Base-by-base conservation (phyloP, 2,329 filamentous ascomycete genomes). In the Ophiocordyceps robertsii region DNA sequence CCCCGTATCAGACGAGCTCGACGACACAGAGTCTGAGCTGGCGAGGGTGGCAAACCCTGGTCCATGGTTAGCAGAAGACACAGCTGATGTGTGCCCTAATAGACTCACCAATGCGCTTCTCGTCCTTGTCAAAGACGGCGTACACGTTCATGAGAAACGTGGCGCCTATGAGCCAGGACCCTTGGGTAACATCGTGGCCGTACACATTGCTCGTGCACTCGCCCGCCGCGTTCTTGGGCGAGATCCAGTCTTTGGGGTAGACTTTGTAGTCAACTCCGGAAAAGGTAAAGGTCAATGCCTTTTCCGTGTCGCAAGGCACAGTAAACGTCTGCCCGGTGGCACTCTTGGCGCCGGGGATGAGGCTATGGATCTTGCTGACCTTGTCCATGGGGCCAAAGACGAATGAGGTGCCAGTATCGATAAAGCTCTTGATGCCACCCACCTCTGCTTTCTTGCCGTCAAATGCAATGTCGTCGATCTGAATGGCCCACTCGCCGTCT, bases 101-200 rank as follows among this genome's bases (percentile, higher is more conserved):
- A 27, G 12, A 57, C 68, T 56, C 57, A 74, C 81, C 83, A 49
- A 88, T 75, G 41, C 72, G 73, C 37, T 60, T 62, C 49, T 77
- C 56, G 47, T 90, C 86, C 42, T 75, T 76, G 58, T 95, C 88
- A 57, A 93, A 94, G 21, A 92, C 80, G 2, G 77, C 70, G 56
- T 94, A 94, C 14, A 94, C 87, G 51, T 93, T 94, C 66, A 93
- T 94, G 47, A 95, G 63, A 53, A 94, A 94, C 1, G 82, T 76
- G 50, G 88, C 87, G 2, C 88, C 88, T 1, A 94, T 62, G n/a
- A 95, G 68, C 86, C 87, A 94, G 27, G 78, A 52, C 51, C 66
- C 69, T 1, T 69, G 63, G 38, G 86, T 79, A 13, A 84, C 76
- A 55, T 82, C 73, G 24, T 77, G 70, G 2, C 82, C 84, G 42